Base-by-base conservation (phyloP, 106 monocot genomes). In the Dioscorea zingiberensis region DNA sequence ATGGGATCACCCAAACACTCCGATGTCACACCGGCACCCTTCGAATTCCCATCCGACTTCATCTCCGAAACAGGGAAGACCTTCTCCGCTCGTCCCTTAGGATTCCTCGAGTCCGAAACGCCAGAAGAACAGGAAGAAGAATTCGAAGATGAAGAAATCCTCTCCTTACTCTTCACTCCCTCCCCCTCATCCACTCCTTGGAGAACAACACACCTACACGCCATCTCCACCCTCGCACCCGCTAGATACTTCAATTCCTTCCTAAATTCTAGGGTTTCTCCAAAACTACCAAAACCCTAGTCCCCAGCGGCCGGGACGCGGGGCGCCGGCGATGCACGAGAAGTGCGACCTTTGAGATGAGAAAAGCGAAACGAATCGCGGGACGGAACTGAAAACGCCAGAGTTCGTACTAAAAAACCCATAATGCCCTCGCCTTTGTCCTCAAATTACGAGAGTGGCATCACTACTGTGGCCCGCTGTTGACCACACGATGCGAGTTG, bases 1-100 rank as follows among this genome's bases (percentile, higher is more conserved):
- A 70, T 59, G 18, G 70, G 47, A 60, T 70, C 70, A 22, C 16
- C 47, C 19, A 47, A 17, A 19, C 18, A 59, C 47, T 70, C 70
- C 70, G 24, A 44, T 12, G 4, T 15, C 27, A 47, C 25, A 1
- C 25, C 24, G 3, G 45, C 28, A 12, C 23, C 17, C 58, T 13
- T 30, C 48, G 53, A 7, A 57, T 44, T 22, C 18, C 12, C 55
- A 10, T 61, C 61, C 32, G 62, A 19, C 55, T 23, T 32, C 56
- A 13, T 13, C 29, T 25, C 29, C 12, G 13, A n/a, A 21, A 27
- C 63, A 11, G 45, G 44, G 19, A 63, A 44, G 12, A 22, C 63
- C 44, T 63, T 63, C 63, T 63, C 63, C 7, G 44, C 21, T 16
- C 63, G 38, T 1, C 30, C 7, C 63, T 45, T 63, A 32, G 44